Conservation (phyloP, 805 yeast species). For the Suhomyces sp. region DNA sequence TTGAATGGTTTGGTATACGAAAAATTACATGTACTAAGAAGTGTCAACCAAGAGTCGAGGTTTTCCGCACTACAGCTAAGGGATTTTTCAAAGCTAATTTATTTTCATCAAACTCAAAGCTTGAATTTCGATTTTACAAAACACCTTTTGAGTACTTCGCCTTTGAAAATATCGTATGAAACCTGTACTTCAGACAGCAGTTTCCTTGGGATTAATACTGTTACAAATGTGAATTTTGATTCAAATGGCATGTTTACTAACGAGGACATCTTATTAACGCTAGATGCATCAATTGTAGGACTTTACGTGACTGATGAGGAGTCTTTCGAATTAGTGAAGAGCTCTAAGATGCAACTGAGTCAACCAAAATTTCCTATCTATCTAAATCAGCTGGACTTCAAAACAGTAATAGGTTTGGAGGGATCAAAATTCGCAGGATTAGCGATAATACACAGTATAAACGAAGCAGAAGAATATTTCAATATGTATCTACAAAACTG, state of each 20-base stretch:
- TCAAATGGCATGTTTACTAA: conserved; percentile 15
- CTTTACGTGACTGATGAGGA: conserved; percentile 29
- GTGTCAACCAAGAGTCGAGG: conserved; percentile 26
- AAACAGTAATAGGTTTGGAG: not conserved
- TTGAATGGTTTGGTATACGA: conserved; percentile 25
- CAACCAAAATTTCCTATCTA: conserved; percentile 12
- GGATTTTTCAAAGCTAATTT: conserved; percentile 46
- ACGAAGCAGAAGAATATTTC: conserved; percentile 33
- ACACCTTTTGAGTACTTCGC: conserved; percentile 24
- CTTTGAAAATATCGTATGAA: conserved; percentile 26
- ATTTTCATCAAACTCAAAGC: conserved; percentile 45
- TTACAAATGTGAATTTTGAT: conserved; percentile 24
- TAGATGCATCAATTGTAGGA: conserved; percentile 45
- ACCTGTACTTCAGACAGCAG: conserved; percentile 5
- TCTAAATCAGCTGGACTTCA: conserved; percentile 16
- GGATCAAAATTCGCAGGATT: conserved; percentile 43
- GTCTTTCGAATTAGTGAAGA: conserved; percentile 3
- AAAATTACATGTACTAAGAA: conserved; percentile 28
- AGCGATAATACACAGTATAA: conserved; percentile 66
- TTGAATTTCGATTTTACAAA: conserved; percentile 18
- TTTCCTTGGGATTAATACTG: conserved; percentile 22
- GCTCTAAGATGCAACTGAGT: not conserved
- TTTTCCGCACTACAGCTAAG: conserved; percentile 54
- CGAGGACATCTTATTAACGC: conserved; percentile 24
- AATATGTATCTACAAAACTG: conserved; percentile 57